Conservation (phyloP, 192 early-diverging fungal species). For the Backusella psychrophila region DNA sequence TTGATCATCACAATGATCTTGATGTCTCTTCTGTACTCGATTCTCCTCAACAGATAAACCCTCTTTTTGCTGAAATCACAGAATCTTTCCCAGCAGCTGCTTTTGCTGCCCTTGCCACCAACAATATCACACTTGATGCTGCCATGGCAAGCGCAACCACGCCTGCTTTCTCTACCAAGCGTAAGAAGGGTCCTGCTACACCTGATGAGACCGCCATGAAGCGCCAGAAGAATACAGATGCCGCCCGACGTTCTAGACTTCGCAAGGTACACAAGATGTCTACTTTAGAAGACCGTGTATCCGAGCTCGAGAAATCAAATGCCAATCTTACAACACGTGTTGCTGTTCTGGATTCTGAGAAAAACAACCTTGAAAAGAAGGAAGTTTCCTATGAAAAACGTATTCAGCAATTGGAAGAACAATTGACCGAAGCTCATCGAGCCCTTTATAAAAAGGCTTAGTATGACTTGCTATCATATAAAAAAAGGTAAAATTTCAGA, state of each 20-base stretch:
- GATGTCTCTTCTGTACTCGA: conserved; percentile 24
- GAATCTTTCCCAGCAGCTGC: conserved; percentile 11
- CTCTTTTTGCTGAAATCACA: conserved; percentile 11
- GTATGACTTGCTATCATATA: conserved; percentile 1
- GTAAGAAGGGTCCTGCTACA: conserved; percentile 28
- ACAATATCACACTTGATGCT: neutral
- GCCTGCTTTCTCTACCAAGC: conserved; percentile 7
- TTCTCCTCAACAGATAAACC: conserved; percentile 14
- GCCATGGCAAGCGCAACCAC: conserved; percentile 1
- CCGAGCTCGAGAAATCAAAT: conserved; percentile 82
- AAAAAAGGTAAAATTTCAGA: neutral
- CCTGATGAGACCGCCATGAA: conserved; percentile 51
- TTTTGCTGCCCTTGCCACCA: conserved; percentile 7
- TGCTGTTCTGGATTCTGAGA: conserved; percentile 53
- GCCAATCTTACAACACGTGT: conserved; percentile 41
- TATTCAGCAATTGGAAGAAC: conserved; percentile 46
- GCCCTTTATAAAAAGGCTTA: conserved; percentile 26
- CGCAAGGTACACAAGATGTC: conserved; percentile 85
- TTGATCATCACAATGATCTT: conserved; percentile 9
- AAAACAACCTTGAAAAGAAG: conserved; percentile 42
- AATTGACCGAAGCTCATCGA: conserved; percentile 51
- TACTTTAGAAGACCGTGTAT: conserved; percentile 77
- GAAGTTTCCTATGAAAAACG: conserved; percentile 46
- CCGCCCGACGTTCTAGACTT: conserved; percentile 87
- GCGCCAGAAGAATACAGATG: conserved; percentile 85